A percentile compares a stretch with the other conserved stretches of the same genome.
phyloP scores from a whole-genome alignment of 148 eudicot genomes.

The Vaccinium macrocarpon region DNA sequence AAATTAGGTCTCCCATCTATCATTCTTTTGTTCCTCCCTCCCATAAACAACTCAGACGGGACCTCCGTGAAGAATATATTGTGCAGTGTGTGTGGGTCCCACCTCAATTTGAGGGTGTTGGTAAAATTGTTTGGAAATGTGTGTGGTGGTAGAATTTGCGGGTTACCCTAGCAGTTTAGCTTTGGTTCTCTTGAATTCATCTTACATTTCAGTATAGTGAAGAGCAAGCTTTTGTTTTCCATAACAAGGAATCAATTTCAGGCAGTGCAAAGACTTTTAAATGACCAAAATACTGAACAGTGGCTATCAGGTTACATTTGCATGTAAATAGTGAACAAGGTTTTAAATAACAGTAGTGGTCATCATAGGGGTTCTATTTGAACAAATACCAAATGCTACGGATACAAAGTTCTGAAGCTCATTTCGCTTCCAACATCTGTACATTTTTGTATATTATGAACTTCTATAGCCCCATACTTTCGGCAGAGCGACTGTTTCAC shows the following conservation, averaged over 20 bases:
- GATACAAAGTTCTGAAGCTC: conserved; percentile 4
- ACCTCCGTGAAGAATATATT: neutral
- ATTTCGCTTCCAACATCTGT: neutral
- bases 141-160: no score
- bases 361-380: neutral
- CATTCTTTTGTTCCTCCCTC: neutral
- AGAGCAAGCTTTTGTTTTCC: conserved; percentile 3
- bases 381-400: neutral
- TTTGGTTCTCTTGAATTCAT: neutral
- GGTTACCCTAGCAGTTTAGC: neutral
- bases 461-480: neutral
- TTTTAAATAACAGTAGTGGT: neutral
- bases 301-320: neutral
- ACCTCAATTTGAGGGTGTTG: no score
- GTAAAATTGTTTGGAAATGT: no score
- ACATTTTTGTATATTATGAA: neutral
- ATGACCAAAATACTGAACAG: neutral
- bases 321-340: neutral
- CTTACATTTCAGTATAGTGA: neutral
- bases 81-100: no score
- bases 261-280: neutral
- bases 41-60: neutral
- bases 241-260: neutral
- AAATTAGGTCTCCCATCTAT: neutral
- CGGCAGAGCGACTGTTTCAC: neutral